Evolutionary conservation across 106 monocot species (phyloP).

Genomic region (Allium sativum): DNA sequence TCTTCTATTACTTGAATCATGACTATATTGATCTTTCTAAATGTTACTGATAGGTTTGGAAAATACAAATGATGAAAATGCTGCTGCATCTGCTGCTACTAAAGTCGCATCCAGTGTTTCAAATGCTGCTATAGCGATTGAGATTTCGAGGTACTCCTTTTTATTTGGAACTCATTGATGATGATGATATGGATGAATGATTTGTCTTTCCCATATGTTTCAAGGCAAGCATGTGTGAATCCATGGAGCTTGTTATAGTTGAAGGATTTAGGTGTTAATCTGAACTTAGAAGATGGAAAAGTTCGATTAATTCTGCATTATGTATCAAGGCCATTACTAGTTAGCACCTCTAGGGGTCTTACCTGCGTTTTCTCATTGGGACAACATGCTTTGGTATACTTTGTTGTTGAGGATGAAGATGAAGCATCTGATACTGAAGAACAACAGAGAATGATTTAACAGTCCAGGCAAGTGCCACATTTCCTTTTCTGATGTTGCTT

Average conservation of each 20-base stretch:
- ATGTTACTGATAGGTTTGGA: conserved; percentile 63
- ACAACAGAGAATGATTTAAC: too few species aligned
- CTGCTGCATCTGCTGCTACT: conserved; percentile 74
- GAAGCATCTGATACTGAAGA: conserved; percentile 55
- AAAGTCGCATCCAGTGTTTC: conserved; percentile 85
- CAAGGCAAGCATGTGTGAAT: conserved; percentile 18
- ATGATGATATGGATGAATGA: conserved; percentile 56
- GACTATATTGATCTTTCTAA: too few species aligned
- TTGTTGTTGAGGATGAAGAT: conserved; percentile 90
- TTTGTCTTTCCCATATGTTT: conserved; percentile 47
- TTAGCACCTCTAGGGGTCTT: conserved; percentile 84
- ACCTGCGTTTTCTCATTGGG: conserved; percentile 63
- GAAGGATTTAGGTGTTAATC: conserved; percentile 18
- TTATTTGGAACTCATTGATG: conserved; percentile 42
- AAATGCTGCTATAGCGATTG: conserved; percentile 79
- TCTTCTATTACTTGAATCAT: too few species aligned
- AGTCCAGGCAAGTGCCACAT: too few species aligned
- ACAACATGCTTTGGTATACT: conserved; percentile 69
- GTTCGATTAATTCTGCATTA: conserved; percentile 58
- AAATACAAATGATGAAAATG: conserved; percentile 58
- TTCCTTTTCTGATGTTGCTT: too few species aligned
- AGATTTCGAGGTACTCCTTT: conserved; percentile 35
- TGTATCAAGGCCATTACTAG: conserved; percentile 50
- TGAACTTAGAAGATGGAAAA: conserved; percentile 45
- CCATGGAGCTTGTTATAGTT: conserved; percentile 19